Percentiles rank a stretch among this genome's conserved stretches.
phyloP scores from a whole-genome alignment of 225 moss, liverwort and hornwort species.

The Physcomitrellopsis africana region DNA sequence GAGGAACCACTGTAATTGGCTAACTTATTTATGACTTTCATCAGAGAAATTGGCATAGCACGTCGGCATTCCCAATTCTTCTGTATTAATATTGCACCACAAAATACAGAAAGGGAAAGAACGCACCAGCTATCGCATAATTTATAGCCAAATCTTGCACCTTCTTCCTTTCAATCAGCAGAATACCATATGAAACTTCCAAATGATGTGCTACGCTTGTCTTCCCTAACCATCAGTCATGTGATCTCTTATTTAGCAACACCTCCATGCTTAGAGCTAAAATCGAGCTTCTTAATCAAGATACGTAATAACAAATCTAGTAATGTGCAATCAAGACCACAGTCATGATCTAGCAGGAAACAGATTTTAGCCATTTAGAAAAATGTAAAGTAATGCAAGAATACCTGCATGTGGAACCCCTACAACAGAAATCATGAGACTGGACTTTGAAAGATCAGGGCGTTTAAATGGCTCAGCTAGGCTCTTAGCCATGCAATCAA shows the following conservation, averaged over 20 bases:
- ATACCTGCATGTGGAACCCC: constrained; percentile 70
- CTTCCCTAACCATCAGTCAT: constrained; percentile 59
- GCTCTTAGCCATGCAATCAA: constrained; percentile 46
- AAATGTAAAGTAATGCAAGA: fast-evolving
- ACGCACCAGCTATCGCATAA: constrained; percentile 51
- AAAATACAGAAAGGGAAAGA: not conserved
- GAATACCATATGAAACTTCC: constrained; percentile 50
- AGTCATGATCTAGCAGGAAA: not conserved
- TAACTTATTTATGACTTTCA: fast-evolving
- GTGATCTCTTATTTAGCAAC: not conserved
- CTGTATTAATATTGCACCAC: not conserved
- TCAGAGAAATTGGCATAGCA: fast-evolving
- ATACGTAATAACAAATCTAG: fast-evolving
- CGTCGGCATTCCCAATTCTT: not conserved
- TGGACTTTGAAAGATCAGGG: constrained; percentile 62
- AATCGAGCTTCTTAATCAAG: fast-evolving
- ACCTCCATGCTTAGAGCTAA: not conserved
- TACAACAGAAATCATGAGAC: constrained; percentile 71
- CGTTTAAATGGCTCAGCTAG: constrained; percentile 44
- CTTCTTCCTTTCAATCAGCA: constrained; percentile 56
- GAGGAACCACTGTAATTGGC: not conserved
- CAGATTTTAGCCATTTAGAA: not conserved
- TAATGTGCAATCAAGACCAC: not conserved
- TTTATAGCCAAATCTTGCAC: constrained; percentile 62
- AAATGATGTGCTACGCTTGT: constrained; percentile 68